phyloP scores from a whole-genome alignment of 345 rosid species.

The Melaleuca quinquenervia region DNA sequence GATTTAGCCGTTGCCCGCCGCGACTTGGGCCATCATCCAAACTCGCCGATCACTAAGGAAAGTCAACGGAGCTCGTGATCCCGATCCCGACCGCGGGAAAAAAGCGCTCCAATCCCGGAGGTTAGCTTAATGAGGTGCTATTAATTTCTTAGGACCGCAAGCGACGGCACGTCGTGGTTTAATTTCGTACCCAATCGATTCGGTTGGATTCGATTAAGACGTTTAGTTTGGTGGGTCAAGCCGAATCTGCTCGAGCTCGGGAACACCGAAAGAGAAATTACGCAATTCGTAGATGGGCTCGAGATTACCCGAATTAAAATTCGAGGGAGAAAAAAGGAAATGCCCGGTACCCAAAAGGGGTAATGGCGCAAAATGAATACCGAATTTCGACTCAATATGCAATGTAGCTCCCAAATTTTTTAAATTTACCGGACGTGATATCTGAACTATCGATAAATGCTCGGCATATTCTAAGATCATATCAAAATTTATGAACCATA shows the following conservation, averaged over 20 bases:
- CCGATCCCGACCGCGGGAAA: not conserved
- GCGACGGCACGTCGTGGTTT: not conserved
- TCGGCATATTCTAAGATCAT: not conserved
- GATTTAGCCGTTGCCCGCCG: not conserved
- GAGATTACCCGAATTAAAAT: too few species aligned
- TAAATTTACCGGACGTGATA: not conserved
- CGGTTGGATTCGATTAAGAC: not conserved
- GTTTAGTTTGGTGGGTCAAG: not conserved
- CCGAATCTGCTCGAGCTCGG: not conserved
- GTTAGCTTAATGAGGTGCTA: not conserved
- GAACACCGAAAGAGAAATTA: not conserved
- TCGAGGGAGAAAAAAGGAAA: too few species aligned
- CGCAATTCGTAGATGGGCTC: too few species aligned
- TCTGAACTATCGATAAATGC: not conserved
- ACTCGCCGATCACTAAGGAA: not conserved
- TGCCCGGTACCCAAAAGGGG: not conserved
- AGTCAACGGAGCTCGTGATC: not conserved
- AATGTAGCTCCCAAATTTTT: not conserved
- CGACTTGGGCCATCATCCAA: not conserved
- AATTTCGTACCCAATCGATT: accelerated
- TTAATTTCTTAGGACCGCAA: accelerated
- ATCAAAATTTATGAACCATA: not conserved
- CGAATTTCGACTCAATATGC: not conserved
- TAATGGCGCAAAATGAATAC: not conserved
- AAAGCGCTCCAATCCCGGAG: not conserved